Conservation (phyloP, 495 filamentous ascomycete genomes). For the Aspergillus carlsbadensis region DNA sequence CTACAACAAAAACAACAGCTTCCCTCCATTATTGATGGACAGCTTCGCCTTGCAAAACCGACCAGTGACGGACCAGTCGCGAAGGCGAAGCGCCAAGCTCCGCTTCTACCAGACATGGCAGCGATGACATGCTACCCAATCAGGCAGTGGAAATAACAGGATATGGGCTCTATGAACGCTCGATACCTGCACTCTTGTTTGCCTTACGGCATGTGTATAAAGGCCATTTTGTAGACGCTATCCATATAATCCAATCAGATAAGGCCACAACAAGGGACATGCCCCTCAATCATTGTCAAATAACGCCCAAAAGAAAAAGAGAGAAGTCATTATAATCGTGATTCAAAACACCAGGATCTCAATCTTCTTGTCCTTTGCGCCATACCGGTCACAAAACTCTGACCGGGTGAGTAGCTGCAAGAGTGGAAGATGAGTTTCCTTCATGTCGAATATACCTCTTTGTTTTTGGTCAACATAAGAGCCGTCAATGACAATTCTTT, state of each 20-base stretch:
- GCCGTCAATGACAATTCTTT: constrained; percentile 82
- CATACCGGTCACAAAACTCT: constrained; percentile 70
- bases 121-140: background rate
- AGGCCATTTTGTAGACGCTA: background rate
- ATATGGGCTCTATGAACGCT: background rate
- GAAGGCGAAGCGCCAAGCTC: background rate
- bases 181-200: too few relatives aligned
- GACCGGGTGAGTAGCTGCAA: constrained; percentile 62
- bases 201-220: background rate
- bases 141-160: background rate
- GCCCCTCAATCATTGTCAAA: constrained; percentile 5
- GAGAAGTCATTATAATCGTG: constrained; percentile 8
- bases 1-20: too few relatives aligned
- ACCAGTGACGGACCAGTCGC: background rate
- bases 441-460: constrained; percentile 88
- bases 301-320: constrained; percentile 20
- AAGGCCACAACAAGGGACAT: background rate
- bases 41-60: too few relatives aligned
- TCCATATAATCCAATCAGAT: constrained; percentile 2
- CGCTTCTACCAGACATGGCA: background rate
- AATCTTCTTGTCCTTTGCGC: constrained; percentile 32
- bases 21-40: too few relatives aligned
- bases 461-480: constrained; percentile 93
- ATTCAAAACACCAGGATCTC: constrained; percentile 43
- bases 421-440: constrained; percentile 77